phyloP scores from a whole-genome alignment of 2,329 filamentous ascomycete species.

The Claviceps sp. region DNA sequence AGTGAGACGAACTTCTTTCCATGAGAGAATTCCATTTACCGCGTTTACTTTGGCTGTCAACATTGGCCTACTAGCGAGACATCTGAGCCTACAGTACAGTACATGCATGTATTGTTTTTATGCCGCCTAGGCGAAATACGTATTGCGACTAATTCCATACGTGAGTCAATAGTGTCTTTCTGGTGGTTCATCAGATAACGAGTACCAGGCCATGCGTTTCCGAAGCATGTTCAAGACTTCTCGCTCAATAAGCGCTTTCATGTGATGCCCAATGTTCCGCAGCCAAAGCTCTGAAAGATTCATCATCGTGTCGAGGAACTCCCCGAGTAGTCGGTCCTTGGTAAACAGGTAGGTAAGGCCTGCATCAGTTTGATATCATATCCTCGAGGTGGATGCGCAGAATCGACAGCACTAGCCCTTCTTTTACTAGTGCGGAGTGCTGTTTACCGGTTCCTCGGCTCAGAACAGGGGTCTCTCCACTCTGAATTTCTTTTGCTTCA shows the following conservation, averaged over 20 bases:
- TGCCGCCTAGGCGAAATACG: neutral
- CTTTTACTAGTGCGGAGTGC: neutral
- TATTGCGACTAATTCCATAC: neutral
- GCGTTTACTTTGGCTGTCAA: neutral
- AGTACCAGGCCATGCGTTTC: neutral
- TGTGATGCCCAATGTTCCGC: neutral
- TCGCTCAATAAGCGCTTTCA: neutral
- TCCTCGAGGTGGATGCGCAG: neutral
- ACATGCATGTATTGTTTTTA: neutral
- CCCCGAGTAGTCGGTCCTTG: neutral
- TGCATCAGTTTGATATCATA: neutral
- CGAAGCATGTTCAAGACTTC: neutral
- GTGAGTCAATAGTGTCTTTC: neutral
- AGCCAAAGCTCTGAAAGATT: too few species aligned
- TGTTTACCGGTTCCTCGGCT: neutral
- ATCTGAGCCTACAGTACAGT: neutral
- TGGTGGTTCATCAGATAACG: neutral
- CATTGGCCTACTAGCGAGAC: neutral
- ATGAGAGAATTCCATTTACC: neutral
- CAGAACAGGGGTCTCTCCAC: too few species aligned
- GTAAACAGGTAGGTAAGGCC: neutral
- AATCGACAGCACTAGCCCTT: neutral
- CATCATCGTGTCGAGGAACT: neutral
- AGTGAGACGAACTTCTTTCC: neutral
- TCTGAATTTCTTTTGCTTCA: neutral